phyloP scores from a whole-genome alignment of 306 rosid species.

The Pterocarpus macrocarpus region DNA sequence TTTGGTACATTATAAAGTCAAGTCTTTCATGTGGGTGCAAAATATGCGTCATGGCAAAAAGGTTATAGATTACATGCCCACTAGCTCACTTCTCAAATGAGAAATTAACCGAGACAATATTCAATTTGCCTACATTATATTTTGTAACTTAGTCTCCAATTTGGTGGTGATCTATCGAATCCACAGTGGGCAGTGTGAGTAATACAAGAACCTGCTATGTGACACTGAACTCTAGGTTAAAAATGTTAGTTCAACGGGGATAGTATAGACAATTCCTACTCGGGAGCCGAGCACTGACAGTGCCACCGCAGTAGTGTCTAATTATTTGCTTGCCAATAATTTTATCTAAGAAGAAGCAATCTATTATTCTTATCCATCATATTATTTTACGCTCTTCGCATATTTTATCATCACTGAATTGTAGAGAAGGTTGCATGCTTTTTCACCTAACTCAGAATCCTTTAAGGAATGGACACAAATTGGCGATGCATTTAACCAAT shows the following conservation, averaged over 20 bases:
- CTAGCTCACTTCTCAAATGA: not conserved
- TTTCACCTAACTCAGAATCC: not conserved
- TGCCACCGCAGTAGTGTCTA: not conserved
- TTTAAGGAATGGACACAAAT: not conserved
- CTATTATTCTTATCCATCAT: not conserved
- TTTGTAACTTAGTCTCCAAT: not conserved
- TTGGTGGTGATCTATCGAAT: not conserved
- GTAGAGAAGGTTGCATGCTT: not conserved
- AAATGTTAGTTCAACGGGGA: not conserved
- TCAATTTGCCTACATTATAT: not conserved
- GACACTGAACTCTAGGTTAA: constrained; percentile 18
- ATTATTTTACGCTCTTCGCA: not conserved
- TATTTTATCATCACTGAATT: not conserved
- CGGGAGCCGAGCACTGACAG: not conserved
- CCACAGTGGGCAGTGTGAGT: not conserved
- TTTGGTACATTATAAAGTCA: not conserved
- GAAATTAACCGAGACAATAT: not conserved
- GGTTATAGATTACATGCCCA: not conserved
- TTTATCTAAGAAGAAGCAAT: not conserved
- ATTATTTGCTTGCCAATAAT: not conserved
- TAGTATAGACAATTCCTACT: not conserved
- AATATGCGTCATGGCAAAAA: no score
- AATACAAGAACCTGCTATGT: not conserved
- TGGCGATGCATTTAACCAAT: not conserved
- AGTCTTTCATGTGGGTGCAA: not conserved